A percentile compares a stretch with the other conserved stretches of the same genome.
Evolutionary conservation across 164 flowering plant genomes (phyloP).

Genomic region (Piper longum): DNA sequence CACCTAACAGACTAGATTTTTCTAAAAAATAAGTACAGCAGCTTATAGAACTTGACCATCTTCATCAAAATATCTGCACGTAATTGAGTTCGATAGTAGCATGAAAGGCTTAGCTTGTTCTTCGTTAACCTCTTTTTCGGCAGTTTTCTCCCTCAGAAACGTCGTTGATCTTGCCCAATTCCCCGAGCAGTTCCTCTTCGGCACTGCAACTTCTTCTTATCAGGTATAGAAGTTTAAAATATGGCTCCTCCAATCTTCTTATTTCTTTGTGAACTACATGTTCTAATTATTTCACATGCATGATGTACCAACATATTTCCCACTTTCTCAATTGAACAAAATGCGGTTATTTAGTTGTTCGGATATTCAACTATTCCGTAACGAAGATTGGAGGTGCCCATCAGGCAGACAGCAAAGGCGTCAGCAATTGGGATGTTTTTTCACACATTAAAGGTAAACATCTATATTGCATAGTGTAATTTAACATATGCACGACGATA

Average conservation of each 20-base stretch:
- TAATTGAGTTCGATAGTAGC: no score
- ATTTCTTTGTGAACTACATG: no score
- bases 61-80: neutral
- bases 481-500: neutral
- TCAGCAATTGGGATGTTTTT: slow-evolving; percentile 27
- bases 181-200: slow-evolving; percentile 3
- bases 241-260: no score
- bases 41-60: no score
- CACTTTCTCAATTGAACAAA: neutral
- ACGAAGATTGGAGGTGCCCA: slow-evolving; percentile 22
- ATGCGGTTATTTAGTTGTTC: neutral
- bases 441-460: slow-evolving; percentile 4
- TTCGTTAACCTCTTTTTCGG: slow-evolving; percentile 4
- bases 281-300: neutral
- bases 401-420: slow-evolving; percentile 11
- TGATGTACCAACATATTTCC: neutral
- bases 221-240: neutral
- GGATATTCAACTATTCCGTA: neutral
- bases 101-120: neutral
- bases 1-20: no score
- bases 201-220: slow-evolving; percentile 1
- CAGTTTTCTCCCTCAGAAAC: neutral
- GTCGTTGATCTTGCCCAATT: slow-evolving; percentile 2
- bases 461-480: neutral
- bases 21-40: no score